Evolutionary conservation across 1,139 yeast genomes (phyloP), one percentile per base, ranked within the genome.

Genomic region (Candida freyschussii): DNA sequence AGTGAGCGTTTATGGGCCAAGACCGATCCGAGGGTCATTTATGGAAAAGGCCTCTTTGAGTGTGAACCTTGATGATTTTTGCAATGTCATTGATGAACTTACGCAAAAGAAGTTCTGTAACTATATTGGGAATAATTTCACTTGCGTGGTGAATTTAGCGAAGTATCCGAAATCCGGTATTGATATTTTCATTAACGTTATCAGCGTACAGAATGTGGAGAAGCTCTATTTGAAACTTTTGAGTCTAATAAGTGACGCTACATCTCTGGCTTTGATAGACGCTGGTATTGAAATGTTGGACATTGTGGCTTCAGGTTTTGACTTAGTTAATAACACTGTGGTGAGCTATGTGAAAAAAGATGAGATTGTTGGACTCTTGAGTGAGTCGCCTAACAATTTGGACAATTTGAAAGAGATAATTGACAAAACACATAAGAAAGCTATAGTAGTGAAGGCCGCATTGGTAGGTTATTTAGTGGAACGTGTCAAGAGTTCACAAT

Each of bases 101-200:
- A 16, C 41, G 36, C 39, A 46, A 23, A 56, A 55, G 33, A 64
- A 61, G 36, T 45, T 59, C 21, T 51, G 58, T 30, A 50, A 43
- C 19, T 62, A 57, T 37, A 39, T 62, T 33, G 55, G 57, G 16
- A 55, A 54, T 28, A 52, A 53, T 11, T 55, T 62, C 37, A 53
- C 55, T 15, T 50, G 62, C 18, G 62, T 59, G 9, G 70, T 91
- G 4, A 59, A 83, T 26, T 63, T 86, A 30, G 75, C 75, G 13
- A 75, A 78, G 40, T 89, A 89, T 55, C 96, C 97, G 6, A 91
- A 91, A 57, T 83, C 95, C 8, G 77, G 89, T 16, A 84, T 91
- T 34, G 93, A 81, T 51, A 67, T 91, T 16, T 81, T 79, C 47
- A 66, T 89, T n/a, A 75, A 82, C 26, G 63, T 86, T 3, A 63